Evolutionary conservation across 176 grass and related monocot species (phyloP).

Genomic region (Pontederia paniculata): DNA sequence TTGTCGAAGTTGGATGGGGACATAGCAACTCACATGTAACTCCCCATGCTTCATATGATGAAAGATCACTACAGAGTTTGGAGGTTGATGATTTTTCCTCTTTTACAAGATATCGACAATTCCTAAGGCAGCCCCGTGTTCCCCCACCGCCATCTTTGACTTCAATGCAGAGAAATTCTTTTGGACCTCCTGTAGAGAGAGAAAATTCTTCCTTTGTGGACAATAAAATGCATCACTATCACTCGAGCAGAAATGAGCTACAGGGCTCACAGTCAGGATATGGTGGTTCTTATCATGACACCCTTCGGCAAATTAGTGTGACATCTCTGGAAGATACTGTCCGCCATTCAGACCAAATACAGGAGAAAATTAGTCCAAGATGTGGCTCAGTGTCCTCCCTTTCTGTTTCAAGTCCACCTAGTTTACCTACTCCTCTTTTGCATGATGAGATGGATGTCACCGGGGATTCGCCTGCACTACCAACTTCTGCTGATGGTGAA

Average conservation of each 20-base stretch:
- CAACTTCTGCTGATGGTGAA: slow-evolving; percentile 87
- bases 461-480: slow-evolving; percentile 75
- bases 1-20: slow-evolving; percentile 55
- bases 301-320: slow-evolving; percentile 25
- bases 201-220: slow-evolving; percentile 35
- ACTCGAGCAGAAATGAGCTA: slow-evolving; percentile 38
- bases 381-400: slow-evolving; percentile 75
- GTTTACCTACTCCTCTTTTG: slow-evolving; percentile 61
- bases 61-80: slow-evolving; percentile 41
- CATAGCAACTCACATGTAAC: slow-evolving; percentile 45
- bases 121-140: slow-evolving; percentile 58
- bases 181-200: slow-evolving; percentile 30
- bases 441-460: slow-evolving; percentile 96
- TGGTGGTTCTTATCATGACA: slow-evolving; percentile 50
- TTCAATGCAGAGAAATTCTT: slow-evolving; percentile 40
- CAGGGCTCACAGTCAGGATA: slow-evolving; percentile 39
- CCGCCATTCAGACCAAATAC: slow-evolving; percentile 37
- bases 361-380: slow-evolving; percentile 39
- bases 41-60: slow-evolving; percentile 40
- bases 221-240: slow-evolving; percentile 18
- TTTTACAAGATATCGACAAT: slow-evolving; percentile 51
- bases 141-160: slow-evolving; percentile 51
- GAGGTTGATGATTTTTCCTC: slow-evolving; percentile 46
- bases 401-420: slow-evolving; percentile 84
- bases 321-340: slow-evolving; percentile 22